A percentile compares a stretch with the other conserved stretches of the same genome.
phyloP scores from a whole-genome alignment of 2,329 filamentous ascomycete genomes.

The Grosmannia clavigera region DNA sequence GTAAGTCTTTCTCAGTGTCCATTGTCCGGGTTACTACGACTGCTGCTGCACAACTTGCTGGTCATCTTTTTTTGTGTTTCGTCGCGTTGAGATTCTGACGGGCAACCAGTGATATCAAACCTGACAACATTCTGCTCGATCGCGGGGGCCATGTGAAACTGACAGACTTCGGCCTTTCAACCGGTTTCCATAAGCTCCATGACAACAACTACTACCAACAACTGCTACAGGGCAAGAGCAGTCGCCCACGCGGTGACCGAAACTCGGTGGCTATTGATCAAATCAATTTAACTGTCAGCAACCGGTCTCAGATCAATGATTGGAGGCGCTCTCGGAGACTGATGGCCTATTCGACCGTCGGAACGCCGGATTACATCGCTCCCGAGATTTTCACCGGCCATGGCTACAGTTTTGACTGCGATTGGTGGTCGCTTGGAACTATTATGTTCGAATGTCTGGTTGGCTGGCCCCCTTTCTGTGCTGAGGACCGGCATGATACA shows the following conservation, averaged over 20 bases:
- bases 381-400: constrained; percentile 96
- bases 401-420: constrained; percentile 91
- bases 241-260: constrained; percentile 62
- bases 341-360: constrained; percentile 96
- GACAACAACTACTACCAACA: constrained; percentile 98
- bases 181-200: constrained; percentile 94
- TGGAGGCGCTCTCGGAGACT: constrained; percentile 92
- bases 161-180: constrained; percentile 95
- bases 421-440: constrained; percentile 98
- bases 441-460: constrained; percentile 99
- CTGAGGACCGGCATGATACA: constrained; percentile 92
- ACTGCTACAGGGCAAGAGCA: constrained; percentile 71
- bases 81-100: background rate
- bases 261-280: constrained; percentile 94
- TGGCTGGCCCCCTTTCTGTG: constrained; percentile 97
- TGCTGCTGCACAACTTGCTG: too few species aligned
- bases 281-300: constrained; percentile 95
- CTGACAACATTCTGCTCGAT: constrained; percentile 94
- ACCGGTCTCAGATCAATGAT: constrained; percentile 95
- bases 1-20: background rate
- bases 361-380: constrained; percentile 96
- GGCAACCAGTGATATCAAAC: constrained; percentile 81
- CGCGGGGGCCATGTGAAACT: constrained; percentile 94
- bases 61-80: background rate
- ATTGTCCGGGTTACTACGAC: too few species aligned